Conservation (phyloP, 768 basidiomycete genomes). For the Auricularia sp. region DNA sequence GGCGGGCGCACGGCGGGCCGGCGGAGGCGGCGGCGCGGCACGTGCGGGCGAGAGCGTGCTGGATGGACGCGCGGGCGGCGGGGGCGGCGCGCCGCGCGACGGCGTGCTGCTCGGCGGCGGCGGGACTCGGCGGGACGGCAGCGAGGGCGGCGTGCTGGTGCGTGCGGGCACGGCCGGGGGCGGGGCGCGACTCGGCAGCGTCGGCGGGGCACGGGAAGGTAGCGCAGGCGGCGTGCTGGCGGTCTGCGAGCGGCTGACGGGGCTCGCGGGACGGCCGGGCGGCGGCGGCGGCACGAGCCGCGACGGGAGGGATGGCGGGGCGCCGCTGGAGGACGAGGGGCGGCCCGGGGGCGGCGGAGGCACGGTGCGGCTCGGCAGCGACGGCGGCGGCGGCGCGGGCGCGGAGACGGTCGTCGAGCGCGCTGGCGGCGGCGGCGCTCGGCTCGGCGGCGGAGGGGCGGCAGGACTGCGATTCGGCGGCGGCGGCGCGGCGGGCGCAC, state of each 20-base stretch:
- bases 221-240: conserved; percentile 20
- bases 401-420: conserved; percentile 15
- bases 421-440: conserved; percentile 30
- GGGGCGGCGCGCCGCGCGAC: conserved; percentile 16
- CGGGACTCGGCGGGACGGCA: conserved; percentile 3
- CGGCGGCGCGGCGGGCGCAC: conserved; percentile 15
- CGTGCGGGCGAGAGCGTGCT: conserved; percentile 21
- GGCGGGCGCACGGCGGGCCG: conserved; percentile 17
- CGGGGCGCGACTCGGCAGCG: conserved; percentile 13
- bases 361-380: conserved; percentile 4
- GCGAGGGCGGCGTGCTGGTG: conserved; percentile 3
- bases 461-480: conserved; percentile 5
- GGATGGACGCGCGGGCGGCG: conserved; percentile 23
- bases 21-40: conserved; percentile 9
- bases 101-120: conserved; percentile 7
- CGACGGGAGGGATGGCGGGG: background rate
- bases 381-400: conserved; percentile 9
- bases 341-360: conserved; percentile 22
- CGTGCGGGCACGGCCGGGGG: conserved; percentile 7
- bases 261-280: background rate
- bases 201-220: conserved; percentile 11
- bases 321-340: conserved; percentile 12
- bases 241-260: conserved; percentile 17
- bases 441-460: conserved; percentile 11
- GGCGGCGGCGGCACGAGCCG: conserved; percentile 16